Base-by-base conservation (phyloP, 495 filamentous ascomycete species). In the Xylaria castorea region DNA sequence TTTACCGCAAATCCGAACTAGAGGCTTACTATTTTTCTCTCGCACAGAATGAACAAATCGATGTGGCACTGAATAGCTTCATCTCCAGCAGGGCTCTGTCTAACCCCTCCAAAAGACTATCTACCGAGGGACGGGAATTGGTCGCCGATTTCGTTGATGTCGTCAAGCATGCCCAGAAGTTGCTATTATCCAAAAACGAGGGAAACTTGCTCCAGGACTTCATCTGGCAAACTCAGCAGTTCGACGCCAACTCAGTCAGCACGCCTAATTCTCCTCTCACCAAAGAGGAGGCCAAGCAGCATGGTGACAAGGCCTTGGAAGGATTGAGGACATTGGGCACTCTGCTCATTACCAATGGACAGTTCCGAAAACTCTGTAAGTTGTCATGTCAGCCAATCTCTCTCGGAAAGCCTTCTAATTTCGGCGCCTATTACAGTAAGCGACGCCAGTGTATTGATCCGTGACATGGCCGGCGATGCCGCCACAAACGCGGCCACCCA, bases 201-300 rank as follows among this genome's bases (percentile, higher is more conserved):
- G 96, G 95, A 74, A 93, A 99, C 76, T 83, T 98, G 34, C 82
- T 99, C 12, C 96, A 99, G 75, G 97, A 98, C 72, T 98, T 98
- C 81, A 94, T 98, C 84, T 99, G 92, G 91, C 91, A 97, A 76
- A 94, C 95, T 1, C 88, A 93, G 78, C 88, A 92, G 48, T 89
- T 97, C 48, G 84, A 87, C 73, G 82, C 86, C n/a, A 91, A 86
- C 66, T 81, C 88, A 63, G 85, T 91, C 11, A 78, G 84, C 68
- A 80, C 83, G 36, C 93, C 93, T 1, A 82, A 82, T 64, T 86
- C 89, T 2, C 91, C 94, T 0, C 75, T 97, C 60, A 87, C 89
- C 75, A 96, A 92, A 83, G 89, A 92, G 0, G 86, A 87, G 5
- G 92, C 92, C 5, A 87, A 91, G 80, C 92, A 95, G 76, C 93